Conservation (phyloP, 2,329 filamentous ascomycete species). For the Colletotrichum cordylinicola region DNA sequence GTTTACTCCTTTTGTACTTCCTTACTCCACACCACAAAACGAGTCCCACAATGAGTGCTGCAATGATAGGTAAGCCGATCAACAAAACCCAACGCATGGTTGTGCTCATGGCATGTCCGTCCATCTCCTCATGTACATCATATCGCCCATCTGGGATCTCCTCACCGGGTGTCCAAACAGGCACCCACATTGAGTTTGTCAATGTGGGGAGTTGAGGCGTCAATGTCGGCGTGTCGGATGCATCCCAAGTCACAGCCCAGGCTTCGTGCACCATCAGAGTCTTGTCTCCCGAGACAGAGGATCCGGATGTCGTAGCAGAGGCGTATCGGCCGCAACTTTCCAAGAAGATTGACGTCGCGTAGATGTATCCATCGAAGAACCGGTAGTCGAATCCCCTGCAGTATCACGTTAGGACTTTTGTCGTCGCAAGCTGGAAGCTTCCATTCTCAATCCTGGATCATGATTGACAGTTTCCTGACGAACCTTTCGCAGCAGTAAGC, state of each 20-base stretch:
- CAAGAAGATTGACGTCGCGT: not conserved
- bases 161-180: not conserved
- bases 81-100: not conserved
- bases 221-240: not conserved
- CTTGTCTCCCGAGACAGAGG: not conserved
- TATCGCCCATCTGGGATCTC: fast-evolving
- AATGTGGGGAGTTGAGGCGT: not conserved
- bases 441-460: not conserved
- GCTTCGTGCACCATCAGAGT: not conserved
- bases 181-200: not conserved
- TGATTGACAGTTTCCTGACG: not conserved
- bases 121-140: fast-evolving
- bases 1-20: not conserved
- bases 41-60: not conserved
- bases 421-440: not conserved
- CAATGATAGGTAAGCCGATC: not conserved
- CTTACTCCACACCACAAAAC: not conserved
- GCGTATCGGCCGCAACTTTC: not conserved
- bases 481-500: not conserved
- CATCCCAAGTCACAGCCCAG: not conserved
- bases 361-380: not conserved
- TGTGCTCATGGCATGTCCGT: not conserved
- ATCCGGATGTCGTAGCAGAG: not conserved
- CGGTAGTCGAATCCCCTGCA: not conserved
- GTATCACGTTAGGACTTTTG: not conserved